Evolutionary conservation across 345 rosid species (phyloP).

Genomic region (Eutrema heterophyllum): DNA sequence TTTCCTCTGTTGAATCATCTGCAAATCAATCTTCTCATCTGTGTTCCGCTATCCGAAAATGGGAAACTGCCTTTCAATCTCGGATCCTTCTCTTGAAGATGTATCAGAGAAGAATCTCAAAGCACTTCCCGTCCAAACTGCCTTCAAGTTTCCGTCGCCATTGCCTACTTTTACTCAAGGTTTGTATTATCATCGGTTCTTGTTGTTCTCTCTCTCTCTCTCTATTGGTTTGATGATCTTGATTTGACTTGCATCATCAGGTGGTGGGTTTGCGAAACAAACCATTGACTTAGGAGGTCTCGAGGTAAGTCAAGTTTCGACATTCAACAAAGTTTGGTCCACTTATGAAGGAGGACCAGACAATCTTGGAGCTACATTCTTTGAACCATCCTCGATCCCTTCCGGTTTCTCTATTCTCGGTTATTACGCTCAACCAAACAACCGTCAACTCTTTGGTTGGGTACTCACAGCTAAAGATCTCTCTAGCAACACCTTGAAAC

Average conservation of each 20-base stretch:
- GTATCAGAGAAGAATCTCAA: constrained; percentile 31
- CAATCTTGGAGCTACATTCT: constrained; percentile 67
- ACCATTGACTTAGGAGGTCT: constrained; percentile 62
- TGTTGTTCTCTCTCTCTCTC: not conserved
- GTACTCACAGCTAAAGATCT: constrained; percentile 59
- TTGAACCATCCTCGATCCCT: constrained; percentile 48
- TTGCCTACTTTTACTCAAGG: constrained; percentile 54
- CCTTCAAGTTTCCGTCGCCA: constrained; percentile 62
- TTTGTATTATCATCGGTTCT: constrained; percentile 6
- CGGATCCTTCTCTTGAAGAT: constrained; percentile 6
- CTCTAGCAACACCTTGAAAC: constrained; percentile 28
- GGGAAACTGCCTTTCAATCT: constrained; percentile 32
- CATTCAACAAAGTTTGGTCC: constrained; percentile 57
- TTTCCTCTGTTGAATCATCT: constrained; percentile 1
- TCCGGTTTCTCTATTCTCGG: constrained; percentile 62
- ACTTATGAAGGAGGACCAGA: constrained; percentile 59
- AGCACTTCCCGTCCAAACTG: constrained; percentile 43
- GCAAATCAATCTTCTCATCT: constrained; percentile 4
- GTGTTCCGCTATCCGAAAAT: not conserved
- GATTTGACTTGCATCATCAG: constrained; percentile 25
- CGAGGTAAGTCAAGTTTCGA: constrained; percentile 48
- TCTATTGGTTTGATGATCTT: not conserved
- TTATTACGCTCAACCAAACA: constrained; percentile 62
- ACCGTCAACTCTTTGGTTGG: constrained; percentile 47
- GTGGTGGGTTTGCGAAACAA: constrained; percentile 54